Evolutionary conservation across 2,329 filamentous ascomycete genomes (phyloP), one percentile per base, ranked within the genome.

Genomic region (Cadophora luteo-olivacea): DNA sequence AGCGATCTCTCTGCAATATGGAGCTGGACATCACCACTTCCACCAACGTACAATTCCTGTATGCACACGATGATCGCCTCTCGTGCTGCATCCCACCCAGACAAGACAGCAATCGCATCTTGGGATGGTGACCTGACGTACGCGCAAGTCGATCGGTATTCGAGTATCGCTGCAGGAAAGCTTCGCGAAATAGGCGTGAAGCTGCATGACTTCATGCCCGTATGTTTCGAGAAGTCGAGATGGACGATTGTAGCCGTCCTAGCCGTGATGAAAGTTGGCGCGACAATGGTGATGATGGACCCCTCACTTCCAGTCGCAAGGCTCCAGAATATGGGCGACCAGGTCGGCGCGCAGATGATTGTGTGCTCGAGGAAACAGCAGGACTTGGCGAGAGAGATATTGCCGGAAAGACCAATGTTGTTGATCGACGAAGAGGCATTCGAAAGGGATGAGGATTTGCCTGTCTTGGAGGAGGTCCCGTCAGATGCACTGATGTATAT

Each of bases 11-110:
- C 80, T 19, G 76, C 82, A 25, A 79, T 85, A 54, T 85, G 84
- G 84, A 74, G 74, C 3, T 84, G 83, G 82, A 85, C 85, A 57
- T 75, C 81, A 33, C 68, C 77, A 2, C 69, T 85, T 1, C 83
- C 83, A 24, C 80, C 81, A 2, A 78, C 79, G 1, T 77, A 81
- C 64, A 75, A 79, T 45, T 80, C 79, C 49, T 84, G 83, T 73
- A 84, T 84, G 78, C 82, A 85, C 69, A 81, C 83, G 0, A 78
- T 84, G 66, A 75, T 86, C 19, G 74, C 80, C 4, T 75, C 82
- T 64, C 80, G 77, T 73, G 79, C 79, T 16, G 69, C 69, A 51
- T 69, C 73, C 12, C 70, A 77, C 16, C 78, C 79, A 0, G 73
- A 79, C 2, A 80, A 80, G 65, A 58, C 74, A 4, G 81, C 80